Percentiles rank a stretch among this genome's conserved stretches.
phyloP scores from a whole-genome alignment of 345 rosid species.

The Linum usitatissimum region DNA sequence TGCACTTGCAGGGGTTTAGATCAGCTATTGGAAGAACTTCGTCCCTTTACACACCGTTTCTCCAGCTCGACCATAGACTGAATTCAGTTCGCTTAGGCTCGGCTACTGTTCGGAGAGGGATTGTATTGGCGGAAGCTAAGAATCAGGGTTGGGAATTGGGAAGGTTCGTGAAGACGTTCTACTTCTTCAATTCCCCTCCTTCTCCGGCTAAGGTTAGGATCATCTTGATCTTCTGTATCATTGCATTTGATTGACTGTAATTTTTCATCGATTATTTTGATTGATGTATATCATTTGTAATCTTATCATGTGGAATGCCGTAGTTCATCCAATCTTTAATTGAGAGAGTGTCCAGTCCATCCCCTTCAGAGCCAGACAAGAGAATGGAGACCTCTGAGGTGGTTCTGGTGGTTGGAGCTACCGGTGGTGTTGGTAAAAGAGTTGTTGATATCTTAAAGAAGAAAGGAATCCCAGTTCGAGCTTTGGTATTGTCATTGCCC shows the following conservation, averaged over 20 bases:
- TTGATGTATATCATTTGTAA: background rate
- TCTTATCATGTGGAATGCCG: constrained; percentile 1
- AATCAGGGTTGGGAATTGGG: constrained; percentile 83
- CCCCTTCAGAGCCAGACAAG: constrained; percentile 26
- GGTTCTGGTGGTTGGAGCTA: constrained; percentile 82
- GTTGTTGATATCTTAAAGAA: constrained; percentile 53
- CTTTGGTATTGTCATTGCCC: constrained; percentile 34
- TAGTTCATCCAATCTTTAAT: constrained; percentile 59
- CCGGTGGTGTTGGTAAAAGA: constrained; percentile 93
- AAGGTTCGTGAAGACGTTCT: constrained; percentile 68
- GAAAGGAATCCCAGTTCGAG: constrained; percentile 66
- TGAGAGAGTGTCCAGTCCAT: constrained; percentile 48
- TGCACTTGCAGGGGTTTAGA: constrained; percentile 53
- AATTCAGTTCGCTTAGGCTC: constrained; percentile 20
- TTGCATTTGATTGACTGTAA: background rate
- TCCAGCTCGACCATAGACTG: constrained; percentile 42
- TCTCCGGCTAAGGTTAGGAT: constrained; percentile 64
- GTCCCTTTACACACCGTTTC: constrained; percentile 65
- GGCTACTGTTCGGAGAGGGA: constrained; percentile 22
- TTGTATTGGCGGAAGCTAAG: constrained; percentile 30
- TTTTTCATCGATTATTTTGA: background rate
- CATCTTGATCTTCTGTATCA: background rate
- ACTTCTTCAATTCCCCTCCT: constrained; percentile 77
- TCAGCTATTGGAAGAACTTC: constrained; percentile 28
- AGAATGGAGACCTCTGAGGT: constrained; percentile 48